Conservation (phyloP, 345 rosid genomes). For the Aurinia saxatilis region DNA sequence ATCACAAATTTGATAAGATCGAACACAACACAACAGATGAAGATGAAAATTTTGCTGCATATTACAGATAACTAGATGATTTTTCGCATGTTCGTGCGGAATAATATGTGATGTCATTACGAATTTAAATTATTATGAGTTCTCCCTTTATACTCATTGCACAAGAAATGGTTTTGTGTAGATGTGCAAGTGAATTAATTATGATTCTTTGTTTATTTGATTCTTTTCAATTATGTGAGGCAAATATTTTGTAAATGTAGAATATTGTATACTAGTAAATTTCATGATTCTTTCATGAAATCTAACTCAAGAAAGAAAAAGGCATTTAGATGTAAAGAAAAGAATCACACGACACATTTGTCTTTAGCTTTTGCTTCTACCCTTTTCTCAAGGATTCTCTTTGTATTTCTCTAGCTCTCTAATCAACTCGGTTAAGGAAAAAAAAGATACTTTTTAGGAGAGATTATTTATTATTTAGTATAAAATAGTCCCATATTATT, state of each 20-base stretch:
- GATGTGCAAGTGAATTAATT: slow-evolving; percentile 2
- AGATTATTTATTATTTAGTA: too few relatives aligned
- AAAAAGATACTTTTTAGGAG: neutral
- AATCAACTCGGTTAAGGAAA: neutral
- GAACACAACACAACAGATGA: too few relatives aligned
- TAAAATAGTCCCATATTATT: neutral
- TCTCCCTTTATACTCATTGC: neutral
- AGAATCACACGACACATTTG: neutral
- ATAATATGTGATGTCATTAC: too few relatives aligned
- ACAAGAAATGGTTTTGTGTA: neutral
- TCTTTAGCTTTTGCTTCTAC: neutral
- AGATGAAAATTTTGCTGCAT: too few relatives aligned
- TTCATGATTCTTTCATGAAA: neutral
- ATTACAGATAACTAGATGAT: too few relatives aligned
- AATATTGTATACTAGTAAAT: too few relatives aligned
- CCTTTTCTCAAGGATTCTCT: slow-evolving; percentile 6
- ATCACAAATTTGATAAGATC: too few relatives aligned
- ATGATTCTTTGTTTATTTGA: neutral
- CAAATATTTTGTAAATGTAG: slow-evolving; percentile 3
- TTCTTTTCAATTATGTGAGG: neutral
- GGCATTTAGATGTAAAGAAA: slow-evolving; percentile 9
- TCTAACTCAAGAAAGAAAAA: neutral
- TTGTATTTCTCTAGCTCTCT: neutral
- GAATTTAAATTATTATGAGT: too few relatives aligned
- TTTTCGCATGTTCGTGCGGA: too few relatives aligned